Evolutionary conservation across 768 basidiomycete genomes (phyloP).

Genomic region (Gautieria morchelliformis): DNA sequence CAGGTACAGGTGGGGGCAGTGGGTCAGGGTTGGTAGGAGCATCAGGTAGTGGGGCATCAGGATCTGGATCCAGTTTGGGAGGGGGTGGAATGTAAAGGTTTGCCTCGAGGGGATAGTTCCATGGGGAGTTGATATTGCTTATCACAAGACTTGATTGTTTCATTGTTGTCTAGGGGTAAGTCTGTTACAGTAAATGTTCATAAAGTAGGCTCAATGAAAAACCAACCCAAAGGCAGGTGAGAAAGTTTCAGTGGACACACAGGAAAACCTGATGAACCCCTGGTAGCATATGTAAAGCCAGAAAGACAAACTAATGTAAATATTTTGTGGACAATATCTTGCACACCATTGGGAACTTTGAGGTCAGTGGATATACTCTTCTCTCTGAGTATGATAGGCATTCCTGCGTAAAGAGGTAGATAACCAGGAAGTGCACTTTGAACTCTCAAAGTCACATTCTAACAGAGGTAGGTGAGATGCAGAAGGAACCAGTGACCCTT

Average conservation of each 20-base stretch:
- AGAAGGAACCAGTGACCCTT: no score
- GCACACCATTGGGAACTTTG: not conserved
- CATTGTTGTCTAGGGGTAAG: not conserved
- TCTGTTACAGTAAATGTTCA: not conserved
- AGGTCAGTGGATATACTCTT: not conserved
- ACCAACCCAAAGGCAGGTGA: not conserved
- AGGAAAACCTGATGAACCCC: not conserved
- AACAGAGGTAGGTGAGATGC: no score
- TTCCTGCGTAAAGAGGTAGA: not conserved
- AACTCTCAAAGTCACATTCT: not conserved
- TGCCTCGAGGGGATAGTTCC: no score
- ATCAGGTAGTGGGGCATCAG: no score
- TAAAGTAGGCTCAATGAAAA: not conserved
- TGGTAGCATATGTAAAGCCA: not conserved
- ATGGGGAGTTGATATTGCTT: no score
- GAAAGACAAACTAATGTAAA: not conserved
- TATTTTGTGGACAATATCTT: not conserved
- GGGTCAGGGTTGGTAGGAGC: no score
- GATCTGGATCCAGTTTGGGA: no score
- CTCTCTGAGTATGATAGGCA: not conserved
- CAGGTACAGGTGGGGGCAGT: no score
- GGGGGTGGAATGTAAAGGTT: no score
- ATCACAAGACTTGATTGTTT: not conserved
- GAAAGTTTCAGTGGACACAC: not conserved
- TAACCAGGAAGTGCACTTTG: not conserved